These are phyloP conservation scores for Ehretia macrophylla DNA, from an alignment of 257 asterid genomes.

Conservation along the genomic window DNA sequence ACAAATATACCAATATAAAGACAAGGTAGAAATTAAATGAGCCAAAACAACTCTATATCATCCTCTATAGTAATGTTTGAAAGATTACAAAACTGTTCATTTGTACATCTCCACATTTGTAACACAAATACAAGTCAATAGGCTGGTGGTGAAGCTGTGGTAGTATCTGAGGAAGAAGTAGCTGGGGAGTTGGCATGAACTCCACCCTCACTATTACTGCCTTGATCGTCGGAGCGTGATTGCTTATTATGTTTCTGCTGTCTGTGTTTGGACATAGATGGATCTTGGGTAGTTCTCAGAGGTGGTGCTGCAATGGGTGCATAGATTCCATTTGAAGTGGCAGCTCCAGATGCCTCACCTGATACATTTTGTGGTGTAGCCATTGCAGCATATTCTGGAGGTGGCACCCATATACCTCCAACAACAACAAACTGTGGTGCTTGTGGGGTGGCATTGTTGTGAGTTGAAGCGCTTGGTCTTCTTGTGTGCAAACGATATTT, in stretches of 20 bases:
- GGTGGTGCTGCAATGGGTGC: constrained; percentile 59
- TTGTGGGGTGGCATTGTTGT: constrained; percentile 32
- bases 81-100: constrained; percentile 2
- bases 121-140: constrained; percentile 8
- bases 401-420: constrained; percentile 63
- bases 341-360: constrained; percentile 40
- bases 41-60: constrained; percentile 13
- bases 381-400: constrained; percentile 25
- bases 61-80: constrained; percentile 3
- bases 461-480: constrained; percentile 47
- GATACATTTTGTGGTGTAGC: constrained; percentile 25
- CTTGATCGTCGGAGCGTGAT: constrained; percentile 4
- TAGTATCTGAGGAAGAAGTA: constrained; percentile 23
- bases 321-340: constrained; percentile 44
- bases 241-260: constrained; percentile 14
- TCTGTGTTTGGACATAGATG: constrained; percentile 13
- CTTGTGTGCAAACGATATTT: constrained; percentile 66
- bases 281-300: constrained; percentile 26
- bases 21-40: neutral
- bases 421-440: constrained; percentile 68
- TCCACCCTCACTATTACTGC: constrained; percentile 14
- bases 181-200: constrained; percentile 12
- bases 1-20: neutral
- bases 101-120: neutral
- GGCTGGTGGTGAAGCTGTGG: constrained; percentile 19